Base-by-base conservation (phyloP, 345 rosid species). In the Acer negundo region DNA sequence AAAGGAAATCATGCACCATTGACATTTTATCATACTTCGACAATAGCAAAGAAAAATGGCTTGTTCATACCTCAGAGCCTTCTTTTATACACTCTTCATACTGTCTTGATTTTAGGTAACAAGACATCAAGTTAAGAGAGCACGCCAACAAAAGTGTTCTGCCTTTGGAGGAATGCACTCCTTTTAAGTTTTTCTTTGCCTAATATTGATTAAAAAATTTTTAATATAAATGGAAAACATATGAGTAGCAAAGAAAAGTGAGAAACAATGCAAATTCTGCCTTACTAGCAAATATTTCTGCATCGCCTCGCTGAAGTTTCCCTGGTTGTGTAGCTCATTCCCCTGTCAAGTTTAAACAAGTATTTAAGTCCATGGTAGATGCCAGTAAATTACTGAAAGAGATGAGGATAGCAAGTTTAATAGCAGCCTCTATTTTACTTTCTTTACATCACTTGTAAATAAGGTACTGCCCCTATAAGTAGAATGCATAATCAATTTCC, bases 51-150 rank as follows among this genome's bases (percentile, higher is more conserved):
- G 51, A 42, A 42, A 72, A 69, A 35, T 47, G 69, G 5, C 15
- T 4, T 64, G 28, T 11, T 70, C 80, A 75, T 90, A 94, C 98
- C 98, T 97, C 97, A 7, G 92, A 87, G 76, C 99, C 98, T 84
- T 89, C 97, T 78, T 83, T 84, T 53, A 94, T 80, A 79, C 99
- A 97, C 61, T 90, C 91, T 24, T 89, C 80, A 64, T 83, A 90
- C 78, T 90, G 91, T 81, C 77, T 81, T 31, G 90, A 90, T 86
- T 91, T 97, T 83, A 97, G 82, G 88, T 94, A 93, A 88, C 99
- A 97, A 26, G 99, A 97, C 99, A 97, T 94, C 75, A 90, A 76
- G 84, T 97, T 97, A 61, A 94, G 94, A 63, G 99, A 93, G 85
- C 98, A 94, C 38, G 94, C 92, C 87, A 89, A 69, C 75, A 82